Base-by-base conservation (phyloP, 139 green algal species). In the Mesotaenium endlicherianum region DNA sequence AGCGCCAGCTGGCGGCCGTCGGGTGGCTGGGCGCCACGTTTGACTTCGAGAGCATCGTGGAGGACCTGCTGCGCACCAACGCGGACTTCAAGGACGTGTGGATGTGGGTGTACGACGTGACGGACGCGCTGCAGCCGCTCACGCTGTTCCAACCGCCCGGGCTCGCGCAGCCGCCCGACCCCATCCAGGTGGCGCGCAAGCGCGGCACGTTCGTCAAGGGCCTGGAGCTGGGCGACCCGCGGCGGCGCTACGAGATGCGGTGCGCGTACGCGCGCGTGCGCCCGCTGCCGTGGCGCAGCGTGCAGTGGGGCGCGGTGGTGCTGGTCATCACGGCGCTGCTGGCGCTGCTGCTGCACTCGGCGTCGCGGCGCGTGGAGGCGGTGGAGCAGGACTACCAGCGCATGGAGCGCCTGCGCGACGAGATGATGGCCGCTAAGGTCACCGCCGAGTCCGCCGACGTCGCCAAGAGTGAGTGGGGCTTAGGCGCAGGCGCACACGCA, bases 301-400 rank as follows among this genome's bases (percentile, higher is more conserved):
- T 64, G 50, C 20, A 64, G 50, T 64, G 50, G 50, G 50, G 20
- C 20, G 20, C 26, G 50, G 50, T 50, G 0, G 68, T 76, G 40
- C 11, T 76, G 0, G 68, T 50, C 26, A 5, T 76, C 40, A 43
- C 30, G n/a, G 36, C 41, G 40, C 68, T 76, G 40, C 68, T 76
- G 14, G 68, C 68, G 0, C 41, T 76, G 68, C 14, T 1, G 26
- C 26, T 76, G 16, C 38, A 36, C 26, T n/a, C 40, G 11, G 16
- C 38, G 8, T 50, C 26, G 30, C 31, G 41, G 30, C 40, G 38
- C 14, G 5, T 80, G 17, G 49, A 41, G 45, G 1, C 17, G 0
- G 20, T 80, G 71, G 71, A 80, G 71, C 34, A 36, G 11, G 71
- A 80, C 71, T 80, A 80, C 42, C 47, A 80, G 41, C 71, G 71